These are phyloP conservation scores for Metarhizium robertsii DNA, from an alignment of 2,329 filamentous ascomycete genomes.

Conservation along the genomic window DNA sequence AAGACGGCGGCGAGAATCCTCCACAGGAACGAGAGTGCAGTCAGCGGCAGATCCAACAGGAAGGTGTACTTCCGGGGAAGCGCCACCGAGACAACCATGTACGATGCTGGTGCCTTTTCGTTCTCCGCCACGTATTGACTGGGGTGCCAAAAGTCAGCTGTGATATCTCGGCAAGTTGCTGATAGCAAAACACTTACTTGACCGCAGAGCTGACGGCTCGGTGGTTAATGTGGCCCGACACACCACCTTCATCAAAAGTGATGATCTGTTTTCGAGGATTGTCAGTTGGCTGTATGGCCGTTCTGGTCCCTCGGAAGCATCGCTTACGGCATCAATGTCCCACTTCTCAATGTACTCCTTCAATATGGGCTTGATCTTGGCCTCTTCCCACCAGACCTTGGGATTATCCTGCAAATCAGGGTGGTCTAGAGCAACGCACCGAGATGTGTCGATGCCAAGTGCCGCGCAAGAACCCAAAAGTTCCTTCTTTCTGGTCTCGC, in stretches of 20 bases:
- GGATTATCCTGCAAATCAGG: constrained; percentile 28
- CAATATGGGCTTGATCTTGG: constrained; percentile 21
- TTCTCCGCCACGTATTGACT: constrained; percentile 20
- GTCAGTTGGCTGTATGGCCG: neutral
- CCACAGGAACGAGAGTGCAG: constrained; percentile 24
- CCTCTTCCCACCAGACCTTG: constrained; percentile 26
- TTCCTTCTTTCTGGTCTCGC: constrained; percentile 17
- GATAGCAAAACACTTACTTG: constrained; percentile 15
- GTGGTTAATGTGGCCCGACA: constrained; percentile 31
- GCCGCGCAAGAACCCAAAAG: constrained; percentile 20
- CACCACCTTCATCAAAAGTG: constrained; percentile 30
- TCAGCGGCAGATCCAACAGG: constrained; percentile 26
- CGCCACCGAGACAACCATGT: constrained; percentile 24
- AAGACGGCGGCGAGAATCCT: constrained; percentile 11
- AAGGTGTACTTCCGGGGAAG: constrained; percentile 29
- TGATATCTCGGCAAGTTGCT: neutral
- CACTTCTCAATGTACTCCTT: constrained; percentile 25
- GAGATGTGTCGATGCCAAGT: constrained; percentile 16
- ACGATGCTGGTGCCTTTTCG: constrained; percentile 21
- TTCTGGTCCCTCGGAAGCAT: neutral
- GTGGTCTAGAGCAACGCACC: constrained; percentile 23
- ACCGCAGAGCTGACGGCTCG: constrained; percentile 28
- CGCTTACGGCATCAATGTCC: constrained; percentile 24
- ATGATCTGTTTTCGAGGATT: constrained; percentile 20
- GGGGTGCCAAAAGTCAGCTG: neutral